A percentile compares a stretch with the other conserved stretches of the same genome.
Conservation (phyloP, 2,329 filamentous ascomycete species). For the Colletotrichum melonis region DNA sequence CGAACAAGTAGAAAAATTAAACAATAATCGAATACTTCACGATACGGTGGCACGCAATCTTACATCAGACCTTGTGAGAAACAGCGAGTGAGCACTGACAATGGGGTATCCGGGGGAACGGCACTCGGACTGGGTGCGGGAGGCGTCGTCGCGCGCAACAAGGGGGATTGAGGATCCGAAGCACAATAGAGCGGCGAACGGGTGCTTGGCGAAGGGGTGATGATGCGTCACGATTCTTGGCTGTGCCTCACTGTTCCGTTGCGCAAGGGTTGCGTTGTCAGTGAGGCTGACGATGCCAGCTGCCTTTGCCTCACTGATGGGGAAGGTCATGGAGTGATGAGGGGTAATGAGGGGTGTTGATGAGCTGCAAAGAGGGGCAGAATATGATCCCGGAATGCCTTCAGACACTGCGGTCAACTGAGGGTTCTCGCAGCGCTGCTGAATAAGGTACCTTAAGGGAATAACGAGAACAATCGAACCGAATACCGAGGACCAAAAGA, state of each 20-base stretch:
- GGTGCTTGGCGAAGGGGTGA: constrained; percentile 6
- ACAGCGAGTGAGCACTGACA: neutral
- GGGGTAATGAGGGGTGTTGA: constrained; percentile 7
- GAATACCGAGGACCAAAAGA: too few species aligned
- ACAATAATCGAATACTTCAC: neutral
- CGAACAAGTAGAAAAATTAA: neutral
- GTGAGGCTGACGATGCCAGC: constrained; percentile 5
- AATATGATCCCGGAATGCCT: neutral
- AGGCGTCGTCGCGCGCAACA: neutral
- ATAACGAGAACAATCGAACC: neutral
- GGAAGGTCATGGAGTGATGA: neutral
- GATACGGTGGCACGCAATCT: neutral
- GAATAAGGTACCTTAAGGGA: too few species aligned
- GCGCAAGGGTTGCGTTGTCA: constrained; percentile 2
- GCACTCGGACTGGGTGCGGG: neutral
- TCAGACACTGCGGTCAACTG: neutral
- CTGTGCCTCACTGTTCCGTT: constrained; percentile 5
- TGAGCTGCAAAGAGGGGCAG: neutral
- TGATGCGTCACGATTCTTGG: constrained; percentile 6
- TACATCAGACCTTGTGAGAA: neutral
- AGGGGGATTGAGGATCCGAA: neutral
- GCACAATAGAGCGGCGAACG: constrained; percentile 12
- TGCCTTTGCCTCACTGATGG: neutral
- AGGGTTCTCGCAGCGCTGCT: neutral
- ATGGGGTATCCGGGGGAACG: neutral